Percentiles rank a stretch among this genome's conserved stretches.
These are phyloP conservation scores for Brettanomyces nanus DNA, from an alignment of 805 yeast species.

Conservation along the genomic window DNA sequence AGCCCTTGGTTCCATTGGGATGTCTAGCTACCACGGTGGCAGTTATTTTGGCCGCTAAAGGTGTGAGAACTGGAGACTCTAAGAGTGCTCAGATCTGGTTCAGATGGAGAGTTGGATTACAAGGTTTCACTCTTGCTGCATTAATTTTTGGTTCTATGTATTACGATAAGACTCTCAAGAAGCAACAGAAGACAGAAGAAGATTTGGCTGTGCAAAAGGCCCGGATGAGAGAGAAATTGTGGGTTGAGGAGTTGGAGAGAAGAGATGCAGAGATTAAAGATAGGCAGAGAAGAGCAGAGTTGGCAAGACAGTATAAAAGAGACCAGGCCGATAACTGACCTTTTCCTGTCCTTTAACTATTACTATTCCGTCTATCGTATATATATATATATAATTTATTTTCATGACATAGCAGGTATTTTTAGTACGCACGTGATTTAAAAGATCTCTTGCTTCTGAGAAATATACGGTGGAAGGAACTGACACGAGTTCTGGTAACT, in stretches of 20 bases:
- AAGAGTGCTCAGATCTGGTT: constrained; percentile 77
- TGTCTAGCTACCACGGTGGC: constrained; percentile 74
- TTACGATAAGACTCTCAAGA: constrained; percentile 45
- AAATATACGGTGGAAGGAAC: too few relatives aligned
- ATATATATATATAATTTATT: too few relatives aligned
- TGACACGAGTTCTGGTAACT: too few relatives aligned
- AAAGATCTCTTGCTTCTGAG: too few relatives aligned
- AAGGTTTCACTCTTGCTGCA: constrained; percentile 76
- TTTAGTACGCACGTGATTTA: too few relatives aligned
- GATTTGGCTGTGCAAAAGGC: constrained; percentile 71
- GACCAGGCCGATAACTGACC: constrained; percentile 11
- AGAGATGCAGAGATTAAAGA: constrained; percentile 67
- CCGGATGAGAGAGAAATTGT: constrained; percentile 69
- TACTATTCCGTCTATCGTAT: too few relatives aligned
- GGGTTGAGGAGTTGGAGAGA: constrained; percentile 89
- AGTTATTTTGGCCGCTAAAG: constrained; percentile 67
- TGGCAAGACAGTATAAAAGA: constrained; percentile 35
- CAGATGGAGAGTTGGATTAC: constrained; percentile 83
- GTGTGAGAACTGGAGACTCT: constrained; percentile 65
- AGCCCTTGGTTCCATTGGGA: constrained; percentile 86
- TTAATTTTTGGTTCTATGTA: constrained; percentile 70
- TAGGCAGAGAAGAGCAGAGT: constrained; percentile 60
- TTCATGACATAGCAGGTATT: too few relatives aligned
- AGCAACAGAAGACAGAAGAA: constrained; percentile 42
- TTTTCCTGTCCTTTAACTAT: too few relatives aligned